Conservation (phyloP, 306 rosid genomes). For the Pachyrhizus erosus region DNA sequence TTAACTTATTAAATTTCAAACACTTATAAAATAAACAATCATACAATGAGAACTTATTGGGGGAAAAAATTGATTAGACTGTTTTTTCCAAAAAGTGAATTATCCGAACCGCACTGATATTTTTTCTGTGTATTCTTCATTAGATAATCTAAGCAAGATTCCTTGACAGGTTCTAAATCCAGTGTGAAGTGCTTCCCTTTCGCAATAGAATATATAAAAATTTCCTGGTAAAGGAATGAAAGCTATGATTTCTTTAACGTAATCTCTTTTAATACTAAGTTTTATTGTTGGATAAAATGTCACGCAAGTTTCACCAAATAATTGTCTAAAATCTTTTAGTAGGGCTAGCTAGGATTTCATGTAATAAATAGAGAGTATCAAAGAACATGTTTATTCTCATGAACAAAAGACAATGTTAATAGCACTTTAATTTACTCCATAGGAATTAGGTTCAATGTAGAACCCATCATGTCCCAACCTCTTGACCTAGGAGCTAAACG, state of each 20-base stretch:
- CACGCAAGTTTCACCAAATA: constrained; percentile 3
- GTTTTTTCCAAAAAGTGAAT: not conserved
- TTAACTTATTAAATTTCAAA: too few relatives aligned
- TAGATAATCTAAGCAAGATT: not conserved
- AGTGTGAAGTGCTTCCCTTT: not conserved
- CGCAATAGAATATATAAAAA: not conserved
- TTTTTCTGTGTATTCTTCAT: not conserved
- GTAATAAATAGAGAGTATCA: not conserved
- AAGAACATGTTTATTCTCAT: not conserved
- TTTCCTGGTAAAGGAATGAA: not conserved
- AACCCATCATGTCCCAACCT: not conserved
- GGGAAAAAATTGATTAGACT: too few relatives aligned
- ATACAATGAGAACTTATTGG: too few relatives aligned
- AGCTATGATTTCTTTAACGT: not conserved
- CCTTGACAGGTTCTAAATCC: not conserved
- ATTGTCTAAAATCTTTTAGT: not conserved
- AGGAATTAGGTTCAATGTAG: not conserved
- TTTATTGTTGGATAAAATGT: not conserved
- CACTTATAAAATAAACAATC: too few relatives aligned
- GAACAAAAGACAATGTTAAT: not conserved
- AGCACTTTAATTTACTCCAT: not conserved
- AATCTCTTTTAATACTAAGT: not conserved
- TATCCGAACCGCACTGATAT: not conserved
- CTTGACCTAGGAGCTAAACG: not conserved
- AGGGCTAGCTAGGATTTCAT: not conserved